Evolutionary conservation across 179 eudicot genomes (phyloP).

Genomic region (Kewa caespitosa): DNA sequence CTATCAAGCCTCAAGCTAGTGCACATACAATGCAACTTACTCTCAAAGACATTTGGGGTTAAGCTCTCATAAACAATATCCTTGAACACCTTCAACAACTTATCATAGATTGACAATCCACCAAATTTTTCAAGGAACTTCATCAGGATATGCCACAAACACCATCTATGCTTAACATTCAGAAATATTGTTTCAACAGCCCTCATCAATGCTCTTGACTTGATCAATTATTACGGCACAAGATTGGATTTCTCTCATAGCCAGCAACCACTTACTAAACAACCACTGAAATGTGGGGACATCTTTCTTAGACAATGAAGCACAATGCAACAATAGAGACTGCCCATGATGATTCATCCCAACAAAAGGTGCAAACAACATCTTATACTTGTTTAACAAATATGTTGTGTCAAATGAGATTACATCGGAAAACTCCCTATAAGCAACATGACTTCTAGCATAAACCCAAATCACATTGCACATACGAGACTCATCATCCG

Average conservation of each 20-base stretch:
- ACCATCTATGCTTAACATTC: conserved; percentile 1
- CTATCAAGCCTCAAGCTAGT: not conserved
- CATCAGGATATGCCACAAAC: conserved; percentile 7
- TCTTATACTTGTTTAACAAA: not conserved
- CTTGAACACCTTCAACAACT: not conserved
- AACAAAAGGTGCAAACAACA: not conserved
- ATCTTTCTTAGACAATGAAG: not conserved
- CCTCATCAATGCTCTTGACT: not conserved
- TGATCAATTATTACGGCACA: not conserved
- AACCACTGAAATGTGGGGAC: conserved; percentile 6
- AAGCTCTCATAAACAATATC: conserved; percentile 7
- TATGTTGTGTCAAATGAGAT: not conserved
- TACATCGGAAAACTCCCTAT: not conserved
- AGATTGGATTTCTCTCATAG: not conserved
- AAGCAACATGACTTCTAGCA: not conserved
- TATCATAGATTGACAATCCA: not conserved
- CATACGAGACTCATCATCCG: not conserved
- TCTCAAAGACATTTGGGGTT: not conserved
- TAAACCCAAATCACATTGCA: not conserved
- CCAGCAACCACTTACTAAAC: not conserved
- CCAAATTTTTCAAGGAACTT: not conserved
- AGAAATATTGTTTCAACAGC: not conserved
- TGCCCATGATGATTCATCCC: conserved; percentile 2
- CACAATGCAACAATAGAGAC: not conserved
- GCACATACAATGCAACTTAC: not conserved